phyloP scores from a whole-genome alignment of 768 basidiomycete species.

The Termitomyces sp. region DNA sequence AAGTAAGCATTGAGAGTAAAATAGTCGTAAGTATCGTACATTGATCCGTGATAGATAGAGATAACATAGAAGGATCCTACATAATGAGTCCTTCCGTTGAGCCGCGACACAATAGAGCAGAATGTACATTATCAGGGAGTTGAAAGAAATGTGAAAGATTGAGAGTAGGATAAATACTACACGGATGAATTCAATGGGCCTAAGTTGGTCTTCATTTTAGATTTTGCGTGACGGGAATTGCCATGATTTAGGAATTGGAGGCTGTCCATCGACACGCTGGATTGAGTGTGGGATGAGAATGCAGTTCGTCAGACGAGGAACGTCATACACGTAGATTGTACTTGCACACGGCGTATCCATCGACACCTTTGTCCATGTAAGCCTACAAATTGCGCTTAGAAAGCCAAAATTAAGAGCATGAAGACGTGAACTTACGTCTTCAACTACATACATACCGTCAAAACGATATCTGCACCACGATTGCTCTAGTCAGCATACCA shows the following conservation, averaged over 20 bases:
- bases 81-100: not conserved
- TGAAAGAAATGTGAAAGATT: not conserved
- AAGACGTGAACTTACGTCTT: slow-evolving; percentile 18
- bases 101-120: not conserved
- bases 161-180: not conserved
- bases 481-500: not conserved
- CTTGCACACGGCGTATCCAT: slow-evolving; percentile 25
- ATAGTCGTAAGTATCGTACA: not conserved
- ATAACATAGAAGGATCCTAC: not conserved
- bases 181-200: not conserved
- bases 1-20: not conserved
- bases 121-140: not conserved
- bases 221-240: not conserved
- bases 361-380: slow-evolving; percentile 19
- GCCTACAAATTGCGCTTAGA: slow-evolving; percentile 15
- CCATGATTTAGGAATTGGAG: not conserved
- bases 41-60: not conserved
- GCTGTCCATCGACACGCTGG: slow-evolving; percentile 9
- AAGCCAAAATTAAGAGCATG: not conserved
- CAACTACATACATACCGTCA: slow-evolving; percentile 35
- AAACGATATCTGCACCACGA: slow-evolving; percentile 29
- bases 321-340: slow-evolving; percentile 21
- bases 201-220: not conserved
- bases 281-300: not conserved
- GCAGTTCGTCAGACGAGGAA: not conserved